phyloP scores from a whole-genome alignment of 345 rosid genomes.

The Gossypium raimondii region DNA sequence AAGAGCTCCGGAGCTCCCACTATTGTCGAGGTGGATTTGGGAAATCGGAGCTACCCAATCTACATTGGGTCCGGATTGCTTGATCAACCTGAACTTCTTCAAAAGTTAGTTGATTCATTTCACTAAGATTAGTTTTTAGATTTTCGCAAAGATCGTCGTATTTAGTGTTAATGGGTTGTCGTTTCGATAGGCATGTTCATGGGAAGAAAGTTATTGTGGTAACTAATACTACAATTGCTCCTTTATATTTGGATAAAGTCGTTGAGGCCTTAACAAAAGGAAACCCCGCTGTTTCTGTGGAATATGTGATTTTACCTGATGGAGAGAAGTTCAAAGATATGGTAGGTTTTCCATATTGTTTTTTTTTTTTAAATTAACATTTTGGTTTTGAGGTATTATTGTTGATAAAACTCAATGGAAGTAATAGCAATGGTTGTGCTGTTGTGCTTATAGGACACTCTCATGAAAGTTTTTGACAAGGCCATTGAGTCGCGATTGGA shows the following conservation, averaged over 20 bases:
- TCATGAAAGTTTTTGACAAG: slow-evolving; percentile 92
- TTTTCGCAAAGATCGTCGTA: not conserved
- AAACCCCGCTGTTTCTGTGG: slow-evolving; percentile 77
- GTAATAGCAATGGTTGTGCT: slow-evolving; percentile 4
- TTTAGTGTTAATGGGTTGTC: not conserved
- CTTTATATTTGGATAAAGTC: slow-evolving; percentile 75
- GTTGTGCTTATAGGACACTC: slow-evolving; percentile 49
- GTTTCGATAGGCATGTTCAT: slow-evolving; percentile 65
- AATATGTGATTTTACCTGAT: slow-evolving; percentile 80
- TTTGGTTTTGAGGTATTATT: not conserved
- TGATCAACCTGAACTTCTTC: slow-evolving; percentile 69
- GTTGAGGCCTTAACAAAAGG: slow-evolving; percentile 69
- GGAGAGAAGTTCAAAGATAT: slow-evolving; percentile 89
- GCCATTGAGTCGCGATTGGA: slow-evolving; percentile 86
- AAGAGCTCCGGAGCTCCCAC: slow-evolving; percentile 46
- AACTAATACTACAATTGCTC: slow-evolving; percentile 68
- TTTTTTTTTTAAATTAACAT: not conserved
- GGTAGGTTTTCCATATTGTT: slow-evolving; percentile 31
- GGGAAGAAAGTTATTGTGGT: slow-evolving; percentile 95
- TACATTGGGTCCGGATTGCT: slow-evolving; percentile 90
- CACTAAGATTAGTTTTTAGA: not conserved
- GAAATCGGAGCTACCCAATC: slow-evolving; percentile 88
- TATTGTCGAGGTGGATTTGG: slow-evolving; percentile 80
- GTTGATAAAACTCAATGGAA: not conserved
- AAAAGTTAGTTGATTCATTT: slow-evolving; percentile 38